A percentile compares a stretch with the other conserved stretches of the same genome.
Evolutionary conservation across 352 stramenopile species (phyloP).

Genomic region (Saprolegnia parasitica): DNA sequence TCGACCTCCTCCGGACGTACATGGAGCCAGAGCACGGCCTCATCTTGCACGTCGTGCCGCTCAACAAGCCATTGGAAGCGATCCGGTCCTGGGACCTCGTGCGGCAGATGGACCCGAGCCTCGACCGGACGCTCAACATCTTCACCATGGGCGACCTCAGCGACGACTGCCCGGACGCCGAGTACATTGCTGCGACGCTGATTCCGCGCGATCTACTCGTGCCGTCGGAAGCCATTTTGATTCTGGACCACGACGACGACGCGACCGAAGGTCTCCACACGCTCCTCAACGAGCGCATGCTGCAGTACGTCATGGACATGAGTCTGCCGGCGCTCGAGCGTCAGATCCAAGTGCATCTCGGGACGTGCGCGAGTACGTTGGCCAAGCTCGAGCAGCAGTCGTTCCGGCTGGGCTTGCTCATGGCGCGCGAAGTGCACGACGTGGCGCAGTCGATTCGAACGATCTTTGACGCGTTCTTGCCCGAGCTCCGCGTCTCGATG

Average conservation of each 20-base stretch:
- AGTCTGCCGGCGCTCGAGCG: not conserved
- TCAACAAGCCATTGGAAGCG: conserved; percentile 12
- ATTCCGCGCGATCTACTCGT: not conserved
- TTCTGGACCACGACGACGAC: conserved; percentile 1
- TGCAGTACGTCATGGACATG: conserved; percentile 10
- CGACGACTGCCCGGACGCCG: not conserved
- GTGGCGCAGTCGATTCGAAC: conserved; percentile 2
- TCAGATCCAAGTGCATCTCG: not conserved
- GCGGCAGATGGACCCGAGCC: not conserved
- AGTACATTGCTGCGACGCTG: not conserved
- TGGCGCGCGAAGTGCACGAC: conserved; percentile 11
- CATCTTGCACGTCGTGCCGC: conserved; percentile 9
- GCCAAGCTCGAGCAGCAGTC: conserved; percentile 11
- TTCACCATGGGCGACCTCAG: conserved; percentile 14
- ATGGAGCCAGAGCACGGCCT: not conserved
- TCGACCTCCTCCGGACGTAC: not conserved
- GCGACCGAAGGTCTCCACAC: not conserved
- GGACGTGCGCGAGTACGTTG: not conserved
- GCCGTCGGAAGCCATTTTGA: not conserved
- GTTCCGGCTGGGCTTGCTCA: conserved; percentile 12
- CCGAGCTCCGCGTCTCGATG: conserved; percentile 5
- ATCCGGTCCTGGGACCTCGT: conserved; percentile 10
- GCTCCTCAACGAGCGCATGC: conserved; percentile 5
- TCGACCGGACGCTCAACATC: conserved; percentile 8
- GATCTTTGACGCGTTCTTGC: conserved; percentile 11